Percentiles rank a stretch among this genome's conserved stretches.
phyloP scores from a whole-genome alignment of 345 rosid species.

The Rhodamnia argentea region DNA sequence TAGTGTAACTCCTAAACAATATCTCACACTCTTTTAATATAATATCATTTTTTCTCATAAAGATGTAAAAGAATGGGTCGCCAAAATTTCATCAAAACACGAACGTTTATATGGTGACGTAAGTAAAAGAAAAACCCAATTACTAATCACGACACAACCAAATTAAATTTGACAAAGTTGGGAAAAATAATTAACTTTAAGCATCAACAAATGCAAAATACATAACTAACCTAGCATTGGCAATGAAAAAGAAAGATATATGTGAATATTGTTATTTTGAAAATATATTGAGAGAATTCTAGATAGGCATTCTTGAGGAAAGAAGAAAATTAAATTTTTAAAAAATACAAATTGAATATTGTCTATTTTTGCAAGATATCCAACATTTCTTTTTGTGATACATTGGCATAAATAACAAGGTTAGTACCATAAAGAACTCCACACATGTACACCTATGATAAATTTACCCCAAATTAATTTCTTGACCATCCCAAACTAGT shows the following conservation, averaged over 20 bases:
- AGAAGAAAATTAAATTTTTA: not conserved
- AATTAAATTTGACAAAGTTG: not conserved
- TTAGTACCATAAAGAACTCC: too few relatives aligned
- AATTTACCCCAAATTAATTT: too few relatives aligned
- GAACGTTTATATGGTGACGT: not conserved
- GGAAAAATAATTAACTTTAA: not conserved
- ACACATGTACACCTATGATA: too few relatives aligned
- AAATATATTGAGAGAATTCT: not conserved
- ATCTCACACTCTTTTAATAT: not conserved
- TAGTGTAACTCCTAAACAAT: not conserved
- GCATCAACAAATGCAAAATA: not conserved
- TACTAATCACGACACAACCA: not conserved
- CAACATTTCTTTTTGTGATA: not conserved
- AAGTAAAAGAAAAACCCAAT: not conserved
- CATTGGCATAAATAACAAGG: not conserved
- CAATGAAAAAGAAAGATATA: not conserved
- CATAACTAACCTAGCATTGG: not conserved
- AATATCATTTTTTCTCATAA: not conserved
- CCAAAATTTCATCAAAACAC: not conserved
- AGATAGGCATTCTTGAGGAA: not conserved
- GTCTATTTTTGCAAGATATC: not conserved
- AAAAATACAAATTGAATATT: not conserved
- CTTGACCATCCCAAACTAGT: too few relatives aligned
- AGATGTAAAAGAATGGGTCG: not conserved
- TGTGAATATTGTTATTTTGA: not conserved